Base-by-base conservation (phyloP, 805 yeast genomes). In the Candida hungchunana region DNA sequence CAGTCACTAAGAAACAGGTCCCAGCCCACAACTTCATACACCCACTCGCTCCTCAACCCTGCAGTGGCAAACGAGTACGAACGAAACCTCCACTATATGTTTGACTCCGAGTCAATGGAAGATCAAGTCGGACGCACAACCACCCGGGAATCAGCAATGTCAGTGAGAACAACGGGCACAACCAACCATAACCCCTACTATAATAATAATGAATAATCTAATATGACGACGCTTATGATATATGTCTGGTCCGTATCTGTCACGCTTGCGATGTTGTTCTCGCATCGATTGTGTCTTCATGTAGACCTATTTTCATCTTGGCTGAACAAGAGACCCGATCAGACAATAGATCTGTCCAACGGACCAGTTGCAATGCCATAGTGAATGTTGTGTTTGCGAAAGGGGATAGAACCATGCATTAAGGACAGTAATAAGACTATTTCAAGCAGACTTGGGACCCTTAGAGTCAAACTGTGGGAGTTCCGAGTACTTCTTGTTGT, bases 401-500 rank as follows among this genome's bases (percentile, higher is more conserved):
- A 11, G 23, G 23, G 23, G 11, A 8, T 20, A 20, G 11, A 20
- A 20, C 23, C 12, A 21, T 21, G 24, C 24, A 21, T 21, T 21
- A 21, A 21, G 9, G 24, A 21, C 11, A 9, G 24, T 9, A 12
- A 21, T 21, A 21, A 21, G 17, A 12, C 7, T 14, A 24, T 10
- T 17, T 39, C 34, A 39, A 13, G 28, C 27, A 18, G 21, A 23
- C 18, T 33, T 31, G 14, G 14, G 4, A 7, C 34, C 29, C 26
- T 26, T 44, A 26, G 51, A 51, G 23, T 56, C 60, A 39, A 48
- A 63, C 30, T 54, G 56, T 20, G 74, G 74, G 32, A 69, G 47
- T 38, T 67, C 71, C 4, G 58, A 51, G 39, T 69, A 69, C 37
- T 49, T 60, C 34, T 57, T 67, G 35, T 63, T 66, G 26, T 59